Conservation (phyloP, 768 basidiomycete genomes). For the Trametopsis cervina region DNA sequence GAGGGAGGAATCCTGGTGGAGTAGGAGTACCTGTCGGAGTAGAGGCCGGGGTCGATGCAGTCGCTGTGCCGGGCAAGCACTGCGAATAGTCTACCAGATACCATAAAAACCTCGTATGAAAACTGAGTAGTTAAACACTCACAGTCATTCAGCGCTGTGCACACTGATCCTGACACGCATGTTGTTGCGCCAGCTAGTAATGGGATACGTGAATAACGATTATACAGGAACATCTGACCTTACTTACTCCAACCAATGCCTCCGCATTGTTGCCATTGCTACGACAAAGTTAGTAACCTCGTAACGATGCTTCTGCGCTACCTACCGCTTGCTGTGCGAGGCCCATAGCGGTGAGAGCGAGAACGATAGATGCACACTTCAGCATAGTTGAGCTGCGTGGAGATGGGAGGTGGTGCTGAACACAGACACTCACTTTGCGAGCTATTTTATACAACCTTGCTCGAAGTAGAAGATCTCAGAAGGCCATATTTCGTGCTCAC, state of each 20-base stretch:
- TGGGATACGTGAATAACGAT: no score
- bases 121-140: neutral
- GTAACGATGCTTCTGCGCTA: neutral
- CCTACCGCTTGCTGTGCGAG: conserved; percentile 18
- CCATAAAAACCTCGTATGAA: neutral
- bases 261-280: conserved; percentile 25
- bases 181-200: conserved; percentile 22
- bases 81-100: conserved; percentile 24
- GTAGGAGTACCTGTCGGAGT: conserved; percentile 12
- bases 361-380: conserved; percentile 14
- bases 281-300: neutral
- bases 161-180: conserved; percentile 23
- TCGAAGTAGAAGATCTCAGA: no score
- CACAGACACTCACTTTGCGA: no score
- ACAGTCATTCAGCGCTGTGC: conserved; percentile 23
- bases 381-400: conserved; percentile 13
- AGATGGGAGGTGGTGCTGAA: no score
- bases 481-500: no score
- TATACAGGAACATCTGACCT: no score
- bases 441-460: no score
- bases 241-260: conserved; percentile 23
- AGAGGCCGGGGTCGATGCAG: conserved; percentile 1
- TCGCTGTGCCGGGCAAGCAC: conserved; percentile 22
- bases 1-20: conserved; percentile 20
- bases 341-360: conserved; percentile 18